Evolutionary conservation across 1,139 yeast species (phyloP).

Genomic region (Suhomyces bribrorum): DNA sequence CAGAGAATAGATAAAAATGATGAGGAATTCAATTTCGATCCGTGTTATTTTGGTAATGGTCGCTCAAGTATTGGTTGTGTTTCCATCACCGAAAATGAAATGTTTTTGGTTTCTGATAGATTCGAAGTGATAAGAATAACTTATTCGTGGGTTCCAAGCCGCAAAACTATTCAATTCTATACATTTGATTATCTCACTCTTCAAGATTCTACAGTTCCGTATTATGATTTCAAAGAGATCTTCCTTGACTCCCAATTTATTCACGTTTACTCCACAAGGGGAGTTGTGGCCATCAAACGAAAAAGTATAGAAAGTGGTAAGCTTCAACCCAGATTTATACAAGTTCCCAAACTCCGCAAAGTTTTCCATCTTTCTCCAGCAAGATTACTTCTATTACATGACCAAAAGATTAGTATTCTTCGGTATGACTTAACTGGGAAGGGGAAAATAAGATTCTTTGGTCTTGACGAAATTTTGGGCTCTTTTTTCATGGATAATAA

Average conservation of each 20-base stretch:
- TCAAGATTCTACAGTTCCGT: not conserved
- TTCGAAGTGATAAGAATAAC: slow-evolving; percentile 3
- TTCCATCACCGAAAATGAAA: slow-evolving; percentile 2
- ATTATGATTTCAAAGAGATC: slow-evolving; percentile 3
- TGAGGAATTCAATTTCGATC: not conserved
- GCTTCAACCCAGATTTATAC: not conserved
- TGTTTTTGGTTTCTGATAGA: slow-evolving; percentile 2
- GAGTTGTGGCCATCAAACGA: slow-evolving; percentile 2
- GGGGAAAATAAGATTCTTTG: slow-evolving; percentile 1
- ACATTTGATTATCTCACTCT: not conserved
- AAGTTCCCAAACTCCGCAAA: slow-evolving; percentile 1
- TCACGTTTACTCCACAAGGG: slow-evolving; percentile 3
- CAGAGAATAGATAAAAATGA: not conserved
- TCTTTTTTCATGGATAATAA: slow-evolving; percentile 23
- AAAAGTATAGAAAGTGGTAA: not conserved
- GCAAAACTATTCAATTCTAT: not conserved
- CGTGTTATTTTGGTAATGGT: not conserved
- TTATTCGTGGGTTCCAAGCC: not conserved
- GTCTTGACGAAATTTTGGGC: slow-evolving; percentile 25
- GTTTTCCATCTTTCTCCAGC: slow-evolving; percentile 4
- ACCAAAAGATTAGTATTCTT: slow-evolving; percentile 6
- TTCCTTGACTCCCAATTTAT: slow-evolving; percentile 3
- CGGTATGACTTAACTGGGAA: not conserved
- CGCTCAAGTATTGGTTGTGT: slow-evolving; percentile 1
- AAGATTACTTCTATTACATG: slow-evolving; percentile 4